Conservation (phyloP, 2,329 filamentous ascomycete genomes). For the Aspergillus sp. region DNA sequence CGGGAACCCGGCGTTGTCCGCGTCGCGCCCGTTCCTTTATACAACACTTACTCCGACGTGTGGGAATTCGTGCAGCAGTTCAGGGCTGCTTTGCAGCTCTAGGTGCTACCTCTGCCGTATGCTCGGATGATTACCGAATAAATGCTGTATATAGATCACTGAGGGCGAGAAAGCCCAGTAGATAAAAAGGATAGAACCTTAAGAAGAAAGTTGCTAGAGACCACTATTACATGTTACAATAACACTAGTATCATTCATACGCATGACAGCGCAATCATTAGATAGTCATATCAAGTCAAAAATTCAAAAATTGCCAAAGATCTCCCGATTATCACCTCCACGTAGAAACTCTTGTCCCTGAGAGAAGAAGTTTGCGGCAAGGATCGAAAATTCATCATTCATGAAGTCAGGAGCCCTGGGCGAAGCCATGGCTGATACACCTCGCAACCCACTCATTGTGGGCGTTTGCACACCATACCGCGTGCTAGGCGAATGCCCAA, state of each 20-base stretch:
- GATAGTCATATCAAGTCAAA: conserved; percentile 15
- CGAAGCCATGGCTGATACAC: conserved; percentile 17
- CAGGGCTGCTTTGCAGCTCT: conserved; percentile 25
- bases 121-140: too few species aligned
- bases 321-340: conserved; percentile 36
- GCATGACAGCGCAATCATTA: neutral
- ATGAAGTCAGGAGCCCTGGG: conserved; percentile 23
- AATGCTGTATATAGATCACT: neutral
- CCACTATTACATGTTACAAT: neutral
- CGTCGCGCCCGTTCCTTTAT: conserved; percentile 77
- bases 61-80: conserved; percentile 50
- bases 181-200: too few species aligned
- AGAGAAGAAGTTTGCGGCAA: conserved; percentile 49
- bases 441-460: conserved; percentile 13
- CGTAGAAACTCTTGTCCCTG: conserved; percentile 44
- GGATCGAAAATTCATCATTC: conserved; percentile 45
- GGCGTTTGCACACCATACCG: conserved; percentile 19
- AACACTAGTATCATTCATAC: neutral
- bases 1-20: conserved; percentile 79
- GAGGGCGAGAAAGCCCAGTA: neutral
- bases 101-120: neutral
- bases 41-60: conserved; percentile 75
- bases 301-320: conserved; percentile 32
- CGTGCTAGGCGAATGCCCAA: conserved; percentile 12
- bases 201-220: too few species aligned